phyloP scores from a whole-genome alignment of 305 asterid genomes.

The Fraxinus angustifolia region DNA sequence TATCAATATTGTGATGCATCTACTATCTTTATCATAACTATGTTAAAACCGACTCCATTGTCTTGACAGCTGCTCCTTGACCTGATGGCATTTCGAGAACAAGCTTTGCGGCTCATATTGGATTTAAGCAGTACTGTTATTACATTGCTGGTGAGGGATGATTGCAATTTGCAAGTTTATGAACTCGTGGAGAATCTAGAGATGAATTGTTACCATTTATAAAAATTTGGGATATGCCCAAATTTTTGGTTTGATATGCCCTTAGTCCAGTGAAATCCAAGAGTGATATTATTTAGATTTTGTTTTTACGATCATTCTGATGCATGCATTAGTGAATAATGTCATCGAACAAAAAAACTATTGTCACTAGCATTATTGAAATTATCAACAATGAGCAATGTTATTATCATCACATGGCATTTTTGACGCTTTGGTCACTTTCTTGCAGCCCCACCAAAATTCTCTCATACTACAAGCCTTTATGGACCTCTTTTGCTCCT shows the following conservation, averaged over 20 bases:
- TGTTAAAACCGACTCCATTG: conserved; percentile 20
- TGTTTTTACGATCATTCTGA: neutral
- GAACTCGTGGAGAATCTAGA: conserved; percentile 21
- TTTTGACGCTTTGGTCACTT: conserved; percentile 30
- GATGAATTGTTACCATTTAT: conserved; percentile 5
- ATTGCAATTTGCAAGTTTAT: conserved; percentile 8
- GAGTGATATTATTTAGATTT: neutral
- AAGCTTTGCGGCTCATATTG: conserved; percentile 92
- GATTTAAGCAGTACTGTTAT: conserved; percentile 98
- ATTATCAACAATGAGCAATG: neutral
- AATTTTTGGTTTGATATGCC: neutral
- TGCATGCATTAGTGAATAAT: neutral
- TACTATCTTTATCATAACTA: neutral
- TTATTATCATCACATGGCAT: conserved; percentile 10
- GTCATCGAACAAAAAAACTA: neutral
- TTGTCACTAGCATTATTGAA: neutral
- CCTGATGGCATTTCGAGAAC: conserved; percentile 97
- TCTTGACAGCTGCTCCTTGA: conserved; percentile 89
- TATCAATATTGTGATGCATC: neutral
- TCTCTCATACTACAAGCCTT: conserved; percentile 93
- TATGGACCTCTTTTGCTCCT: conserved; percentile 98
- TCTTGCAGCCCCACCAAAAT: conserved; percentile 95
- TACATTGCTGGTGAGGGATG: conserved; percentile 81
- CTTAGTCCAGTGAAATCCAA: neutral
- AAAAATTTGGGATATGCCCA: neutral